A percentile compares a stretch with the other conserved stretches of the same genome.
Conservation (phyloP, 305 asterid genomes). For the Plantago coronopus region DNA sequence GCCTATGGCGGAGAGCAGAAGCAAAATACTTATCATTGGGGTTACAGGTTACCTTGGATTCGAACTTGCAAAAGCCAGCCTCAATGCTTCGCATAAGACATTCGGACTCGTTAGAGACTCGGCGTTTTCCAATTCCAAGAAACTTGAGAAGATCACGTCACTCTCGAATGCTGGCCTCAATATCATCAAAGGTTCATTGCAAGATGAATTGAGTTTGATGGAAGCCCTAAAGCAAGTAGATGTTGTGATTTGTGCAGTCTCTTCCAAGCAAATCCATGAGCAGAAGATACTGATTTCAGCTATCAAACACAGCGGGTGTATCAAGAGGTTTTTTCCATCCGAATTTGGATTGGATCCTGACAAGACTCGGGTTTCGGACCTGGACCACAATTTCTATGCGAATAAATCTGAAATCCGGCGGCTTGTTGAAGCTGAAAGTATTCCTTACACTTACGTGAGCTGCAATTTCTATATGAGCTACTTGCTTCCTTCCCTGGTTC, state of each 20-base stretch:
- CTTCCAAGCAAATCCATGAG: constrained; percentile 55
- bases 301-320: constrained; percentile 64
- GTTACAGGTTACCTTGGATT: constrained; percentile 78
- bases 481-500: constrained; percentile 80
- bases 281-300: constrained; percentile 75
- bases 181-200: constrained; percentile 67
- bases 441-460: constrained; percentile 74
- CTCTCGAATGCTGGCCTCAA: constrained; percentile 54
- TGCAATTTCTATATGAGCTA: constrained; percentile 78
- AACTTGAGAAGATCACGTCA: constrained; percentile 42
- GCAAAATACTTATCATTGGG: constrained; percentile 71
- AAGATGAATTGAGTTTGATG: constrained; percentile 53
- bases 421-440: constrained; percentile 64
- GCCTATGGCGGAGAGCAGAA: constrained; percentile 36
- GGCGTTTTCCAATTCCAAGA: constrained; percentile 57
- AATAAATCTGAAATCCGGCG: constrained; percentile 82
- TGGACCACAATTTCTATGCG: constrained; percentile 68
- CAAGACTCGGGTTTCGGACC: constrained; percentile 49
- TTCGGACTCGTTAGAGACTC: constrained; percentile 75
- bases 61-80: constrained; percentile 72
- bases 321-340: constrained; percentile 89
- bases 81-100: constrained; percentile 63
- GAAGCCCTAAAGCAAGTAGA: constrained; percentile 69
- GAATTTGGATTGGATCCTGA: constrained; percentile 90
- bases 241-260: constrained; percentile 71